Evolutionary conservation across 768 basidiomycete genomes (phyloP), one percentile per base, ranked within the genome.

Genomic region (Hygrocybe punicea): DNA sequence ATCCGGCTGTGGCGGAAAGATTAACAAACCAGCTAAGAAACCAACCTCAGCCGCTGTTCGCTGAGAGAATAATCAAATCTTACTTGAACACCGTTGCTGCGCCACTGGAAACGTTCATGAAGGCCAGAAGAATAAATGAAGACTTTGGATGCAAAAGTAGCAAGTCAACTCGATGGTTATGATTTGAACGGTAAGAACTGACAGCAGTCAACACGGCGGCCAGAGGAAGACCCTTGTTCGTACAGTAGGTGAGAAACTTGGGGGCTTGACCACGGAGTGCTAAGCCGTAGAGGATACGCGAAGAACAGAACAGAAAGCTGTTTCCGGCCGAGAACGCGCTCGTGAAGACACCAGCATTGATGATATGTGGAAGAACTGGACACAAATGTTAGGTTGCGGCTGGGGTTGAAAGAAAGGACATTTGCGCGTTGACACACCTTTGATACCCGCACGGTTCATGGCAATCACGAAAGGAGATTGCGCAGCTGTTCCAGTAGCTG

Each of bases 401-500:
- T 49, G 6, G 4, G 19, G 16, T n/a, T 48, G 55, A 37, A 54
- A 64, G 52, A 65, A 69, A 35, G 68, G 60, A 35, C 63, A 49
- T 19, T 44, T 34, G 33, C 8, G 2, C 6, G 24, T 40, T 17
- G 23, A 24, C 62, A 6, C 40, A 80, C 80, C 83, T 73, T 81
- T 84, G 66, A 91, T 81, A 10, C 90, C 87, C 1, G 88, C 86
- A 39, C 80, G 78, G 45, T 73, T 79, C 61, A 93, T 84, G 17
- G 90, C 91, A 60, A 93, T 86, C 54, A 93, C 91, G 71, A 90
- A 95, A 2, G 92, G 92, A 3, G 89, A 91, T 52, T 85, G 69
- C 1, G 86, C 83, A n/a, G 90, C 91, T 45, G 81, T 89, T 50
- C 83, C 82, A 24, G 76, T 66, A 2, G 57, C 79, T 71, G 61